Evolutionary conservation across 148 eudicot genomes (phyloP).

Genomic region (Camellia granthamiana): DNA sequence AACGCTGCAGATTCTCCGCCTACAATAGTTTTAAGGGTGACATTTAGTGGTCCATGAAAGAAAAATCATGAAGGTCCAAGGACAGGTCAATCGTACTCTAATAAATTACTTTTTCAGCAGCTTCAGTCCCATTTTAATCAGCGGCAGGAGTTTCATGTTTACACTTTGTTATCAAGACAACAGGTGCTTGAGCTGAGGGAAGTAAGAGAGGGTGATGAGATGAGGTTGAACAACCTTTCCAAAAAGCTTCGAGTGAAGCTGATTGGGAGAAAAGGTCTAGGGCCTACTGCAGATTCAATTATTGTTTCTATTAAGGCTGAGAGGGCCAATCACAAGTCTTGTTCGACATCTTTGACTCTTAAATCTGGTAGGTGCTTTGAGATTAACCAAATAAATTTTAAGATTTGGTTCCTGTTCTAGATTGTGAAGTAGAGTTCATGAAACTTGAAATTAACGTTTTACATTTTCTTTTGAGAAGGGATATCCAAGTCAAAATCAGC

Average conservation of each 20-base stretch:
- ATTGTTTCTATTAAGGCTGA: constrained; percentile 93
- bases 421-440: not conserved
- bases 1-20: constrained; percentile 63
- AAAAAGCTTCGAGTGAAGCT: constrained; percentile 89
- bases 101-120: constrained; percentile 81
- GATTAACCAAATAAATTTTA: not conserved
- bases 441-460: not conserved
- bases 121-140: constrained; percentile 97
- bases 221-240: constrained; percentile 63
- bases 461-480: constrained; percentile 34
- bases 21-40: constrained; percentile 70
- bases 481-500: constrained; percentile 49
- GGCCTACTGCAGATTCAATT: constrained; percentile 78
- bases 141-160: constrained; percentile 76
- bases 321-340: constrained; percentile 68
- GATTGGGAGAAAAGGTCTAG: constrained; percentile 91
- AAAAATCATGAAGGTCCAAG: constrained; percentile 51
- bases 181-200: constrained; percentile 85
- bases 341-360: constrained; percentile 39
- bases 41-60: constrained; percentile 67
- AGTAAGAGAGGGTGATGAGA: constrained; percentile 93
- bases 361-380: constrained; percentile 62
- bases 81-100: constrained; percentile 59
- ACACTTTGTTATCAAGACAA: constrained; percentile 67
- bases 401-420: not conserved